Percentiles rank a stretch among this genome's conserved stretches.
phyloP scores from a whole-genome alignment of 345 rosid species.

The Combretum micranthum region DNA sequence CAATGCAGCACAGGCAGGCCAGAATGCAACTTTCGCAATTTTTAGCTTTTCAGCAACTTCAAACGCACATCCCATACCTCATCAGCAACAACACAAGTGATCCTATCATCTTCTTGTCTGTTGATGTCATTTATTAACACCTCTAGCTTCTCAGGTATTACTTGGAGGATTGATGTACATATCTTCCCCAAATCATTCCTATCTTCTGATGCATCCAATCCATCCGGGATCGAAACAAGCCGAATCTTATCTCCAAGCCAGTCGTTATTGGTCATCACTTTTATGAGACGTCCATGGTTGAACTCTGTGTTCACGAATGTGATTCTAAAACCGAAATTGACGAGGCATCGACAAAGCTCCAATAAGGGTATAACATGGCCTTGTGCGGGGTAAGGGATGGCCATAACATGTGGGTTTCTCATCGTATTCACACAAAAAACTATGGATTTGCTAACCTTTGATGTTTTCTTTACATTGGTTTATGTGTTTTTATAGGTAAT shows the following conservation, averaged over 20 bases:
- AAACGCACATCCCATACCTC: conserved; percentile 10
- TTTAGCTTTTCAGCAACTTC: conserved; percentile 6
- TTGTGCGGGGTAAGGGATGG: conserved; percentile 11
- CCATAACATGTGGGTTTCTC: conserved; percentile 3
- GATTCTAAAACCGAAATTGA: background rate
- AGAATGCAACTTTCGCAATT: conserved; percentile 8
- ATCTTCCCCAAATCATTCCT: conserved; percentile 11
- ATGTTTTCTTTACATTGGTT: no score
- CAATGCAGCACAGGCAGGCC: conserved; percentile 10
- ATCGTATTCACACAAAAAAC: no score
- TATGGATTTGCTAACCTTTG: no score
- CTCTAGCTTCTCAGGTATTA: conserved; percentile 9
- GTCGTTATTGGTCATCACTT: background rate
- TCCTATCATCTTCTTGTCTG: background rate
- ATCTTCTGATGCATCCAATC: conserved; percentile 2
- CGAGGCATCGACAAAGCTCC: conserved; percentile 8
- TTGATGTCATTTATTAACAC: conserved; percentile 1
- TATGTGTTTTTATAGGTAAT: no score
- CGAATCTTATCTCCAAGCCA: background rate
- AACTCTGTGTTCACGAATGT: conserved; percentile 14
- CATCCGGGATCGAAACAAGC: conserved; percentile 9
- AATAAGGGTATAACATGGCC: conserved; percentile 12
- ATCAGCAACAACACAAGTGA: conserved; percentile 10
- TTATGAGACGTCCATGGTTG: conserved; percentile 8
- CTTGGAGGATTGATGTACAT: background rate